Conservation (phyloP, 148 eudicot genomes). For the Rhododendron kiyosumense region DNA sequence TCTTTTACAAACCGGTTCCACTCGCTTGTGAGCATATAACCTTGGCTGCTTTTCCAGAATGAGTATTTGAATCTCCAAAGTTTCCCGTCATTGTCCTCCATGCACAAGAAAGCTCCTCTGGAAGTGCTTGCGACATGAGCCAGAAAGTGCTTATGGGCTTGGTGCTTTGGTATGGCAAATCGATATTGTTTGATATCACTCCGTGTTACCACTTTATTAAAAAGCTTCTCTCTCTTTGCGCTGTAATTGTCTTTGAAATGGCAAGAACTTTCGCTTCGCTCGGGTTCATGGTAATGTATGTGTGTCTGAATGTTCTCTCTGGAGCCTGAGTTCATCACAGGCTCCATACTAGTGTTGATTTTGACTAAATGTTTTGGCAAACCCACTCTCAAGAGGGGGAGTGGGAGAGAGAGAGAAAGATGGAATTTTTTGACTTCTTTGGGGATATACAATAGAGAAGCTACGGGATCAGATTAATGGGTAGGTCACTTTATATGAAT, state of each 20-base stretch:
- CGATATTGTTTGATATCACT: slow-evolving; percentile 32
- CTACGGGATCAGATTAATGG: not conserved
- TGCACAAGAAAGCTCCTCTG: slow-evolving; percentile 21
- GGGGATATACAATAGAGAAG: not conserved
- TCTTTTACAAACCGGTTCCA: slow-evolving; percentile 33
- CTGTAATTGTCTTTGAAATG: not conserved
- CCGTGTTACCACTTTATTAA: slow-evolving; percentile 26
- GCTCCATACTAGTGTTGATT: not conserved
- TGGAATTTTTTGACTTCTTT: not conserved
- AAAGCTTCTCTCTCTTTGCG: slow-evolving; percentile 18
- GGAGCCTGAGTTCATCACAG: not conserved
- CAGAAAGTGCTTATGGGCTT: slow-evolving; percentile 25
- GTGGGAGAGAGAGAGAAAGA: too few species aligned
- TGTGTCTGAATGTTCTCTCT: not conserved
- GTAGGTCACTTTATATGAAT: not conserved
- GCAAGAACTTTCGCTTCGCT: not conserved
- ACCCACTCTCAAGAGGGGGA: not conserved
- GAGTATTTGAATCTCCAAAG: slow-evolving; percentile 30
- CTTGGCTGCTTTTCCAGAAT: slow-evolving; percentile 31
- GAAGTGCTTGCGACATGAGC: slow-evolving; percentile 9
- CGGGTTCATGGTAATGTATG: not conserved
- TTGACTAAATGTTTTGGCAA: not conserved
- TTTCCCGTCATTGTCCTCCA: slow-evolving; percentile 28
- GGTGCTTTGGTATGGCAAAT: slow-evolving; percentile 27
- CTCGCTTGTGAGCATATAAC: slow-evolving; percentile 28